Conservation (phyloP, 768 basidiomycete species). For the Auricularia auricula-judae region DNA sequence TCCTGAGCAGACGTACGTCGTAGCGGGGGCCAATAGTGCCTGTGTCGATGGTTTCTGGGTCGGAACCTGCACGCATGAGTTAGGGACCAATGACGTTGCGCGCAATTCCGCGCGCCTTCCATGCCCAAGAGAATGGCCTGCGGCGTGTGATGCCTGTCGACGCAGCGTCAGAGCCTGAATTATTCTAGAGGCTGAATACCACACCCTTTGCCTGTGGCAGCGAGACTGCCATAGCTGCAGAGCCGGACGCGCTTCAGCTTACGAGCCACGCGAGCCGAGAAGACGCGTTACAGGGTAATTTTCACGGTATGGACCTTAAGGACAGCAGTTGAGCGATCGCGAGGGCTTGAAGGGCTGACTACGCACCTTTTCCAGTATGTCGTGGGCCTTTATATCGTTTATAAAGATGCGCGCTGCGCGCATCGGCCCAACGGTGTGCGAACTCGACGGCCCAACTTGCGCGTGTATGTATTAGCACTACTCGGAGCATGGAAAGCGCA, state of each 20-base stretch:
- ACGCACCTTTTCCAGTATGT: conserved; percentile 54
- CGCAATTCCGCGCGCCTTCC: conserved; percentile 33
- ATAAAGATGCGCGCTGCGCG: conserved; percentile 86
- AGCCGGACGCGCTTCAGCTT: background rate
- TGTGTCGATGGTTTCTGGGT: conserved; percentile 89
- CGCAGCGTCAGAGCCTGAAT: conserved; percentile 1
- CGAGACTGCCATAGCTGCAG: conserved; percentile 76
- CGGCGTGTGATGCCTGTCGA: conserved; percentile 67
- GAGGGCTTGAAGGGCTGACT: background rate
- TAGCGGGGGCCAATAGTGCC: conserved; percentile 74
- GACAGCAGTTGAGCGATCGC: background rate
- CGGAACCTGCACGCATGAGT: conserved; percentile 40
- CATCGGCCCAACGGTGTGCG: conserved; percentile 77
- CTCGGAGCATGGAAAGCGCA: conserved; percentile 8
- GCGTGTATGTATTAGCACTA: conserved; percentile 31
- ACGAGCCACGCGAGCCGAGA: conserved; percentile 2
- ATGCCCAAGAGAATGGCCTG: conserved; percentile 78
- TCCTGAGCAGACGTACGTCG: conserved; percentile 12
- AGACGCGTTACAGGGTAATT: conserved; percentile 55
- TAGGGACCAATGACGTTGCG: background rate
- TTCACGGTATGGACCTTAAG: conserved; percentile 67
- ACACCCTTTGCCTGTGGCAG: conserved; percentile 89
- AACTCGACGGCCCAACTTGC: conserved; percentile 49
- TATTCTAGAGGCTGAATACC: background rate
- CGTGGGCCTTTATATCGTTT: conserved; percentile 55